Conservation (phyloP, 2,329 filamentous ascomycete species). For the Cladosporium sp. region DNA sequence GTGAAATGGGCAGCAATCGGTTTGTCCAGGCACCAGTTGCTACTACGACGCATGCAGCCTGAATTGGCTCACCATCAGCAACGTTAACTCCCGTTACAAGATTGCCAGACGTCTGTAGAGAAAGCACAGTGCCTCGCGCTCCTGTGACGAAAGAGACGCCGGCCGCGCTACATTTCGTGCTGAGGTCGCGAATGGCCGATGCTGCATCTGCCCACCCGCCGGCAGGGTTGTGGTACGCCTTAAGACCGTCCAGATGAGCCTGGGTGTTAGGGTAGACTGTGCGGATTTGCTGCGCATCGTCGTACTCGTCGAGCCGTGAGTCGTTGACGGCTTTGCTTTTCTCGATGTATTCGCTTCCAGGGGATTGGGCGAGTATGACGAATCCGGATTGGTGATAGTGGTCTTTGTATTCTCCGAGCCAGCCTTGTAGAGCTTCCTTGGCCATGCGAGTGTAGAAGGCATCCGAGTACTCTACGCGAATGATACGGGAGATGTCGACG, state of each 20-base stretch:
- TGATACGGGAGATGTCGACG: constrained; percentile 24
- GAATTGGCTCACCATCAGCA: constrained; percentile 41
- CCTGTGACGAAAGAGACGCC: constrained; percentile 19
- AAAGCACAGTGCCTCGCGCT: constrained; percentile 16
- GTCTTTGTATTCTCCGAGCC: constrained; percentile 30
- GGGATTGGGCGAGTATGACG: constrained; percentile 10
- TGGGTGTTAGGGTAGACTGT: background rate
- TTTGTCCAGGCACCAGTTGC: constrained; percentile 28
- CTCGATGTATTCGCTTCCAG: constrained; percentile 5
- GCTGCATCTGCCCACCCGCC: background rate
- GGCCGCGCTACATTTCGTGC: constrained; percentile 14
- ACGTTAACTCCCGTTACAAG: constrained; percentile 20
- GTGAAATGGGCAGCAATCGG: constrained; percentile 38
- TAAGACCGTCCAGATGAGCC: constrained; percentile 2
- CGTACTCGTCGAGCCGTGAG: background rate
- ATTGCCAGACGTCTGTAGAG: constrained; percentile 11
- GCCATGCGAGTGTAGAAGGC: constrained; percentile 22
- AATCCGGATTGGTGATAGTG: background rate
- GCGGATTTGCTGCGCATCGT: background rate
- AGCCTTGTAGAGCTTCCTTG: constrained; percentile 26
- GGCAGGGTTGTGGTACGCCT: background rate
- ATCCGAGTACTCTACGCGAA: constrained; percentile 22
- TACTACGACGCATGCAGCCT: constrained; percentile 24
- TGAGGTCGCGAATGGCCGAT: background rate
- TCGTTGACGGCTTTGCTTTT: background rate